A percentile compares a stretch with the other conserved stretches of the same genome.
Evolutionary conservation across 352 stramenopile genomes (phyloP).

Genomic region (Globisporangium solare): DNA sequence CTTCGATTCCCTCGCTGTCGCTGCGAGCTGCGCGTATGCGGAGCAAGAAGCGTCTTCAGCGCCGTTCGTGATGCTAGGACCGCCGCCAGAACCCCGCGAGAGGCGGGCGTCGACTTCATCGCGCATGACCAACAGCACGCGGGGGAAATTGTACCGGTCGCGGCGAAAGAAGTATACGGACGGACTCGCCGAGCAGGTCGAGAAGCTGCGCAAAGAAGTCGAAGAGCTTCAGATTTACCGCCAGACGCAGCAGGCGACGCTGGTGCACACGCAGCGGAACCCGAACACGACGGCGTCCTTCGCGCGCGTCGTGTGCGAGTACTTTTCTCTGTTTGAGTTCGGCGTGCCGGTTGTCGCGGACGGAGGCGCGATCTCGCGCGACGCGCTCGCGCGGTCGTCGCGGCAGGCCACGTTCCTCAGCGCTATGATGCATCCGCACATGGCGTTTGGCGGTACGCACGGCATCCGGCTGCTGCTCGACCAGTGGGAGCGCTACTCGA

Average conservation of each 20-base stretch:
- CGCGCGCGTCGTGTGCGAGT: constrained; percentile 45
- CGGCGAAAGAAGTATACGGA: constrained; percentile 45
- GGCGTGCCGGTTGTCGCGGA: constrained; percentile 33
- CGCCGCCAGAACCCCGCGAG: neutral
- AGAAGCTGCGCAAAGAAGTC: constrained; percentile 42
- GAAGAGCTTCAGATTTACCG: constrained; percentile 28
- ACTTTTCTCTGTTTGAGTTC: constrained; percentile 60
- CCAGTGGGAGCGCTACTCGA: constrained; percentile 66
- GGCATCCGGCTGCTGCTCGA: constrained; percentile 42
- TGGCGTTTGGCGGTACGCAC: constrained; percentile 43
- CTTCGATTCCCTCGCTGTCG: neutral
- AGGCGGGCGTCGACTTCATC: constrained; percentile 17
- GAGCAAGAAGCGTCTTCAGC: no score
- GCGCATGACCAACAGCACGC: constrained; percentile 55
- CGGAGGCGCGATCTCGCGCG: constrained; percentile 17
- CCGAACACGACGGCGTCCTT: constrained; percentile 19
- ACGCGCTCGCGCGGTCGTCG: constrained; percentile 21
- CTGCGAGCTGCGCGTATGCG: neutral
- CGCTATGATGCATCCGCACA: constrained; percentile 38
- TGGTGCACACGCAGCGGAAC: constrained; percentile 11
- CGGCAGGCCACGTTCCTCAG: constrained; percentile 29
- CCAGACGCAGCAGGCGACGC: constrained; percentile 17
- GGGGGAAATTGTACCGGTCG: constrained; percentile 56
- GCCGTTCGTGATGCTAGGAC: no score
- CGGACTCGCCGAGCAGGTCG: constrained; percentile 36